phyloP scores from a whole-genome alignment of 1,284 basidiomycete species.

The Ceratobasidium sp. region DNA sequence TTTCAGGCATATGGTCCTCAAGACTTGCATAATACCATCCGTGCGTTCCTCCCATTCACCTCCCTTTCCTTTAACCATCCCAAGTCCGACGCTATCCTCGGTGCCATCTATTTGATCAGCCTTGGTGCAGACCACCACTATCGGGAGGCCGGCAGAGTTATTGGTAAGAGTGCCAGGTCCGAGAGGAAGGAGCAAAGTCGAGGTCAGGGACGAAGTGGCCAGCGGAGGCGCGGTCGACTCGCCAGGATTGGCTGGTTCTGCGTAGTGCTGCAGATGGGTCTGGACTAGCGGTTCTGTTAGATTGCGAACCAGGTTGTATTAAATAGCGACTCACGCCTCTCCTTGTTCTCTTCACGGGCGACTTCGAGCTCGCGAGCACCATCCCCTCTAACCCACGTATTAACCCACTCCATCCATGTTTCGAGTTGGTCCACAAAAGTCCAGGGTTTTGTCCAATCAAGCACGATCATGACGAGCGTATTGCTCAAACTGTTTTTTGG shows the following conservation, averaged over 20 bases:
- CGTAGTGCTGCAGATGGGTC: conserved; percentile 84
- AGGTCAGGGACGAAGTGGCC: conserved; percentile 60
- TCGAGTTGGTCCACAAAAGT: conserved; percentile 87
- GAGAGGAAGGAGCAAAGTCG: conserved; percentile 70
- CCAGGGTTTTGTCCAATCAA: conserved; percentile 98
- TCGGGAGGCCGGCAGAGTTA: conserved; percentile 82
- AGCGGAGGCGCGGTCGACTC: conserved; percentile 56
- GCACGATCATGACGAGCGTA: conserved; percentile 81
- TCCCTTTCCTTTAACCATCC: conserved; percentile 84
- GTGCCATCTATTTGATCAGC: conserved; percentile 85
- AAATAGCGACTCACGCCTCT: conserved; percentile 71
- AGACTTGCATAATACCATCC: conserved; percentile 92
- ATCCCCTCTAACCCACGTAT: conserved; percentile 77
- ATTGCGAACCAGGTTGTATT: conserved; percentile 17
- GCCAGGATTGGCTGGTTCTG: conserved; percentile 70
- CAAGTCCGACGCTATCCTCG: conserved; percentile 71
- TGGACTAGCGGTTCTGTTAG: conserved; percentile 65
- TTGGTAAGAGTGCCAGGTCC: conserved; percentile 81
- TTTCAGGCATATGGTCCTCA: conserved; percentile 89
- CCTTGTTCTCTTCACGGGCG: conserved; percentile 76
- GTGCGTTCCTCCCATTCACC: conserved; percentile 94
- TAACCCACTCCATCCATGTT: conserved; percentile 85
- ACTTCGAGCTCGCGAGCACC: conserved; percentile 70
- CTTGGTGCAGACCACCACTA: conserved; percentile 91
- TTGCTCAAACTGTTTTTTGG: conserved; percentile 72